phyloP scores from a whole-genome alignment of 345 rosid species.

The Gossypium stocksii region DNA sequence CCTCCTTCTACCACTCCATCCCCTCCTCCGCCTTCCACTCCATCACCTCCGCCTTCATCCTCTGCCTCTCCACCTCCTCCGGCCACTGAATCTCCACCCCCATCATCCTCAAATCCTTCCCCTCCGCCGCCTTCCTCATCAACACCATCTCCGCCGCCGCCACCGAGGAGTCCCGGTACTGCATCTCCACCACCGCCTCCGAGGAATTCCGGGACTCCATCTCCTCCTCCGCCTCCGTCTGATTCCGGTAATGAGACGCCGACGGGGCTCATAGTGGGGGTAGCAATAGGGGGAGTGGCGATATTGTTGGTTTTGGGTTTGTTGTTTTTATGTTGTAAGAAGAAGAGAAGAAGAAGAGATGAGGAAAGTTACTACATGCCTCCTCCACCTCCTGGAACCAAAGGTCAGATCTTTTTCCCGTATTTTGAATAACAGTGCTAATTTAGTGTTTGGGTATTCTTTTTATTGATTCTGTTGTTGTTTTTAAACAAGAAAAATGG shows the following conservation, averaged over 20 bases:
- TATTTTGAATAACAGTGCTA: neutral
- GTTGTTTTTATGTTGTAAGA: conserved; percentile 51
- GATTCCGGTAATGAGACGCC: conserved; percentile 25
- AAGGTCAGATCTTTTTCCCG: conserved; percentile 33
- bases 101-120: conserved; percentile 24
- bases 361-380: conserved; percentile 16
- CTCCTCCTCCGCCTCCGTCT: conserved; percentile 27
- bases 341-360: conserved; percentile 38
- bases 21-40: conserved; percentile 34
- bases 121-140: conserved; percentile 40
- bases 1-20: conserved; percentile 38
- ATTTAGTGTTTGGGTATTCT: neutral
- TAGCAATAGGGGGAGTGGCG: conserved; percentile 59
- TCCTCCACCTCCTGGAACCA: conserved; percentile 19
- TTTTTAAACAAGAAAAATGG: neutral
- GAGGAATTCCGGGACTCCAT: conserved; percentile 19
- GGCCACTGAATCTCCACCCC: conserved; percentile 29
- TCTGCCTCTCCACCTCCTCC: conserved; percentile 30
- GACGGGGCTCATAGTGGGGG: conserved; percentile 59
- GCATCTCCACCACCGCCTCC: conserved; percentile 29
- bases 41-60: conserved; percentile 25
- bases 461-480: neutral
- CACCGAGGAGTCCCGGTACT: conserved; percentile 25
- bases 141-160: conserved; percentile 25
- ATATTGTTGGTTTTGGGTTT: conserved; percentile 36